Conservation (phyloP, 164 flowering plant genomes). For the Berberis thunbergii region DNA sequence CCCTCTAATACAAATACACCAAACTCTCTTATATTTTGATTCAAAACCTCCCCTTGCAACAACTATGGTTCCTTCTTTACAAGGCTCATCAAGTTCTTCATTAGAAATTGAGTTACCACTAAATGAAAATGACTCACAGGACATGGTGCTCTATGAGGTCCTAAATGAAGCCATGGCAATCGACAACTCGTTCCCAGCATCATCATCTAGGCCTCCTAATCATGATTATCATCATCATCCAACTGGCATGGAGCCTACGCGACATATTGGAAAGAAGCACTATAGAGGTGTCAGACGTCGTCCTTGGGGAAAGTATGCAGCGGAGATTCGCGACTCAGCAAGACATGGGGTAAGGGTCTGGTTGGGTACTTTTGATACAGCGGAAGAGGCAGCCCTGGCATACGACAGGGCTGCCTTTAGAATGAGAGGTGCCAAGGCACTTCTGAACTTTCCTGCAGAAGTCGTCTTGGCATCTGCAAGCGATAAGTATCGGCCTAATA, state of each 20-base stretch:
- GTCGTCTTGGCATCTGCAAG: constrained; percentile 6
- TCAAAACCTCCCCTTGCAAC: neutral
- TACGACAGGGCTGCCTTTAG: constrained; percentile 65
- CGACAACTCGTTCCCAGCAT: neutral
- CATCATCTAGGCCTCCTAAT: neutral
- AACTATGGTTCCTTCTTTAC: constrained; percentile 5
- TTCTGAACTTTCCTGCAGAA: constrained; percentile 57
- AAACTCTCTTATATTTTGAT: too few species aligned
- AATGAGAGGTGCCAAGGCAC: constrained; percentile 66
- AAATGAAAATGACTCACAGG: constrained; percentile 69
- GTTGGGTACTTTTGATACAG: constrained; percentile 67
- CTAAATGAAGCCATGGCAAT: constrained; percentile 36
- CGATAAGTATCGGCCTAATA: neutral
- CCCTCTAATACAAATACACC: too few species aligned
- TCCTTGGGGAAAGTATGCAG: constrained; percentile 82
- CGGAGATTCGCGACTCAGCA: constrained; percentile 65
- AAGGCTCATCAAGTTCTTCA: constrained; percentile 4
- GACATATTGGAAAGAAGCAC: constrained; percentile 28
- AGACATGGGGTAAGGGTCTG: constrained; percentile 54
- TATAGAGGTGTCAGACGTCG: constrained; percentile 74
- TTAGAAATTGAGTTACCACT: constrained; percentile 33
- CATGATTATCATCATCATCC: too few species aligned
- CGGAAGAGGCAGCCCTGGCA: constrained; percentile 73
- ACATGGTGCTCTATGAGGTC: constrained; percentile 54
- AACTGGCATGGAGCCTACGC: constrained; percentile 6